Evolutionary conservation across 495 filamentous ascomycete genomes (phyloP).

Genomic region (Neurospora sp.): DNA sequence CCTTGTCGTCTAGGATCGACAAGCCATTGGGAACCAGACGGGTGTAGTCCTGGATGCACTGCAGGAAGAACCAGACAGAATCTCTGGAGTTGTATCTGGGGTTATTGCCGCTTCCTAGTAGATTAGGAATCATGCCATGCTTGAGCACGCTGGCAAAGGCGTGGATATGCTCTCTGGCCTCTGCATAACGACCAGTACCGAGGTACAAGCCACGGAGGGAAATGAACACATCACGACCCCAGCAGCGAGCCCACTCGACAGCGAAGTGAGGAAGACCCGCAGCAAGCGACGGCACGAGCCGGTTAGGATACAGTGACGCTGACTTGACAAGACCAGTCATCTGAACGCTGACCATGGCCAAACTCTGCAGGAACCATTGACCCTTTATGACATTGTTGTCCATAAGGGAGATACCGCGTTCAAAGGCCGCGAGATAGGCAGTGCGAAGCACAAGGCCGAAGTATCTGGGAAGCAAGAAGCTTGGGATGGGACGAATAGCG

Average conservation of each 20-base stretch:
- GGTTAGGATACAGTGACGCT: constrained; percentile 79
- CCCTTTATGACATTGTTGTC: constrained; percentile 64
- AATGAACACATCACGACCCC: constrained; percentile 97
- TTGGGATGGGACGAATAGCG: constrained; percentile 72
- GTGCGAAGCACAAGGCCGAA: constrained; percentile 84
- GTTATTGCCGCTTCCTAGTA: constrained; percentile 73
- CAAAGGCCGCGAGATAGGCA: constrained; percentile 73
- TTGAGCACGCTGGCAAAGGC: constrained; percentile 96
- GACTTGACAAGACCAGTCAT: constrained; percentile 82
- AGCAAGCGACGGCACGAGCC: constrained; percentile 75
- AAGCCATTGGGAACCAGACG: constrained; percentile 72
- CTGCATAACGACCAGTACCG: constrained; percentile 75
- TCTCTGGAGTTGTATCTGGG: constrained; percentile 96
- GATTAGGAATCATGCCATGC: constrained; percentile 97
- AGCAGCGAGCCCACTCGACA: constrained; percentile 87
- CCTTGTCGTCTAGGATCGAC: constrained; percentile 61
- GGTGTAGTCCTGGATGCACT: constrained; percentile 89
- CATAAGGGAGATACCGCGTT: constrained; percentile 69
- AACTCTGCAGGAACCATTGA: constrained; percentile 73
- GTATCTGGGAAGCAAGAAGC: constrained; percentile 83
- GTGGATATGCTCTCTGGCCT: constrained; percentile 86
- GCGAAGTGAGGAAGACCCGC: constrained; percentile 95
- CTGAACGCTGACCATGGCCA: constrained; percentile 85
- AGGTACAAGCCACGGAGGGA: constrained; percentile 83
- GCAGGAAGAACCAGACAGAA: constrained; percentile 94